These are phyloP conservation scores for Tetracentron sinense DNA, from an alignment of 164 flowering plant genomes.

Conservation along the genomic window DNA sequence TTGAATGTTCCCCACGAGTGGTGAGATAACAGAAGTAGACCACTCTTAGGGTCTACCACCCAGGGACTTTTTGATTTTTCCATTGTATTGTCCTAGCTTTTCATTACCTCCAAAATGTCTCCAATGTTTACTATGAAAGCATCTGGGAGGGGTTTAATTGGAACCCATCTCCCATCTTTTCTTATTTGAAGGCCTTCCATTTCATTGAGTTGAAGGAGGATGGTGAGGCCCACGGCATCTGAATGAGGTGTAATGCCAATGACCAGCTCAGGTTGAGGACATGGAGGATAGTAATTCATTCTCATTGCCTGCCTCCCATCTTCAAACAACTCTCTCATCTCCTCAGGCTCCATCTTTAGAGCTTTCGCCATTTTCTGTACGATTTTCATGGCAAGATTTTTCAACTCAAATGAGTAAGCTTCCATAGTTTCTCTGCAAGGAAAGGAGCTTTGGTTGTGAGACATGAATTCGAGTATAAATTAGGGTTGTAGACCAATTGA, in stretches of 20 bases:
- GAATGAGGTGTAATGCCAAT: slow-evolving; percentile 43
- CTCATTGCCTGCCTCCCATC: slow-evolving; percentile 30
- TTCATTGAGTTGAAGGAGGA: slow-evolving; percentile 36
- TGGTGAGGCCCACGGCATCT: slow-evolving; percentile 29
- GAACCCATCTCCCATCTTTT: slow-evolving; percentile 36
- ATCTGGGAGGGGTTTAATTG: slow-evolving; percentile 30
- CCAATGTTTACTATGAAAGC: slow-evolving; percentile 45
- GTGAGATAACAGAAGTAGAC: too few relatives aligned
- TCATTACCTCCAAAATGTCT: slow-evolving; percentile 45
- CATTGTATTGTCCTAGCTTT: too few relatives aligned
- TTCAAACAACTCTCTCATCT: slow-evolving; percentile 21
- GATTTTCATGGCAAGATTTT: slow-evolving; percentile 19
- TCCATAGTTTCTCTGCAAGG: slow-evolving; percentile 34
- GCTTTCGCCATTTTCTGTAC: slow-evolving; percentile 20
- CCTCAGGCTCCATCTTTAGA: slow-evolving; percentile 21
- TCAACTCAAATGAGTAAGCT: slow-evolving; percentile 25
- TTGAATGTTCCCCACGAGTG: too few relatives aligned
- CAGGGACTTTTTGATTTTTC: too few relatives aligned
- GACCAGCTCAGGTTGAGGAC: slow-evolving; percentile 35
- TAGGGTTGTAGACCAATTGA: too few relatives aligned
- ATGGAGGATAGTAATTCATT: slow-evolving; percentile 44
- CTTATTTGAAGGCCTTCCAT: slow-evolving; percentile 34
- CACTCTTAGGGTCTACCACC: too few relatives aligned
- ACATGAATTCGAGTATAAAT: too few relatives aligned
- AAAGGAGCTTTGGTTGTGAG: not conserved